phyloP scores from a whole-genome alignment of 768 basidiomycete species.

The Favolaschia claudopus region DNA sequence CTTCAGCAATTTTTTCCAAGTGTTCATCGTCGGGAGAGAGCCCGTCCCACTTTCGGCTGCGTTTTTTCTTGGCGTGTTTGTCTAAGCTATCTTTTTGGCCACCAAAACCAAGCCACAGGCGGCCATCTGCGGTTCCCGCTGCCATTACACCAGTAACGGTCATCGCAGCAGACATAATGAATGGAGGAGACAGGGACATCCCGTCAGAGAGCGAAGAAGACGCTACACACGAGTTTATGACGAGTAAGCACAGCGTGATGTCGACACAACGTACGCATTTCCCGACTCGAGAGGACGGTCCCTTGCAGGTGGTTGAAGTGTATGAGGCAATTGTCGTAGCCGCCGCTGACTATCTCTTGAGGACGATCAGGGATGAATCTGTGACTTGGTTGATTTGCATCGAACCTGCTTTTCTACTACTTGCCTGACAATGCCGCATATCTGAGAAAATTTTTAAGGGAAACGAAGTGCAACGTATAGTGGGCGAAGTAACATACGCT shows the following conservation, averaged over 20 bases:
- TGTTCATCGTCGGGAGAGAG: conserved; percentile 55
- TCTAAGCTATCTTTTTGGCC: conserved; percentile 57
- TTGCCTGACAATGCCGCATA: conserved; percentile 74
- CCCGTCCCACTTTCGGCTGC: conserved; percentile 77
- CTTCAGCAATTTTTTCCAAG: conserved; percentile 65
- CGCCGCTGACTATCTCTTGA: conserved; percentile 77
- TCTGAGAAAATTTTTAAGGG: conserved; percentile 47
- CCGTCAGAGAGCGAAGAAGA: conserved; percentile 50
- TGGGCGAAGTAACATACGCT: conserved; percentile 66
- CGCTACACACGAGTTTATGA: conserved; percentile 39
- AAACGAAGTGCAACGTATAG: not conserved
- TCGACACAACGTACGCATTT: conserved; percentile 56
- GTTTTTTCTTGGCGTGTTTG: conserved; percentile 52
- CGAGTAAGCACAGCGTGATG: not conserved
- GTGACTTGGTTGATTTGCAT: no score
- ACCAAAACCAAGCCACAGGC: conserved; percentile 71
- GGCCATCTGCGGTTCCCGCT: conserved; percentile 80
- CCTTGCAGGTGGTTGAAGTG: conserved; percentile 73
- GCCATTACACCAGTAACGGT: conserved; percentile 67
- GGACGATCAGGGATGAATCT: conserved; percentile 77
- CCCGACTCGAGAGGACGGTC: conserved; percentile 61
- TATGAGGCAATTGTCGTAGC: conserved; percentile 73
- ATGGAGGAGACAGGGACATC: conserved; percentile 75
- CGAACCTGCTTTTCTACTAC: no score
- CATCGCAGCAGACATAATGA: conserved; percentile 69